phyloP scores from a whole-genome alignment of 2,329 filamentous ascomycete genomes.

The Xylaria sp. region DNA sequence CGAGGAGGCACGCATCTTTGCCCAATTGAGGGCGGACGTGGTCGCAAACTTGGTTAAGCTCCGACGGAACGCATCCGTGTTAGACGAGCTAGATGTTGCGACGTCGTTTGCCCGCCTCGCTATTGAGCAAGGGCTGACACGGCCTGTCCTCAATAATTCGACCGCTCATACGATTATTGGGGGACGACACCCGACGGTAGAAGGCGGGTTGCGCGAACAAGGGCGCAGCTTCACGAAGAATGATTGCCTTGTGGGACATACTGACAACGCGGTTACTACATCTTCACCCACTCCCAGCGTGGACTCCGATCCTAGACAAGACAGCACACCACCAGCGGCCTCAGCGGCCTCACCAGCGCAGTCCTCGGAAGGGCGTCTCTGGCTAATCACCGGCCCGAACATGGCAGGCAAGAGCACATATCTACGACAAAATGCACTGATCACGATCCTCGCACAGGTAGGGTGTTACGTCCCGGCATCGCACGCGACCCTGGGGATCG shows the following conservation, averaged over 20 bases:
- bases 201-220: constrained; percentile 80
- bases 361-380: constrained; percentile 66
- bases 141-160: constrained; percentile 74
- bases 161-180: constrained; percentile 77
- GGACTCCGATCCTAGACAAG: constrained; percentile 57
- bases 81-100: constrained; percentile 92
- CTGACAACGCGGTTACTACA: constrained; percentile 66
- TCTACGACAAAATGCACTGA: constrained; percentile 92
- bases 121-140: constrained; percentile 74
- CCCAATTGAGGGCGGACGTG: constrained; percentile 76
- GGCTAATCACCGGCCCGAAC: constrained; percentile 86
- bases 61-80: constrained; percentile 86
- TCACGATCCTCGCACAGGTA: constrained; percentile 91
- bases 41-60: constrained; percentile 85
- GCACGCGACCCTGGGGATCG: constrained; percentile 85
- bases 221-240: constrained; percentile 87
- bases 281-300: constrained; percentile 1
- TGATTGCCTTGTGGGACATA: constrained; percentile 85
- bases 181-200: constrained; percentile 92
- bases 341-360: constrained; percentile 40
- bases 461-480: constrained; percentile 92
- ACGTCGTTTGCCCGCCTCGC: constrained; percentile 87
- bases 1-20: constrained; percentile 86
- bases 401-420: constrained; percentile 99
- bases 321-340: constrained; percentile 74